Evolutionary conservation across 345 rosid species (phyloP).

Genomic region (Heritiera littoralis): DNA sequence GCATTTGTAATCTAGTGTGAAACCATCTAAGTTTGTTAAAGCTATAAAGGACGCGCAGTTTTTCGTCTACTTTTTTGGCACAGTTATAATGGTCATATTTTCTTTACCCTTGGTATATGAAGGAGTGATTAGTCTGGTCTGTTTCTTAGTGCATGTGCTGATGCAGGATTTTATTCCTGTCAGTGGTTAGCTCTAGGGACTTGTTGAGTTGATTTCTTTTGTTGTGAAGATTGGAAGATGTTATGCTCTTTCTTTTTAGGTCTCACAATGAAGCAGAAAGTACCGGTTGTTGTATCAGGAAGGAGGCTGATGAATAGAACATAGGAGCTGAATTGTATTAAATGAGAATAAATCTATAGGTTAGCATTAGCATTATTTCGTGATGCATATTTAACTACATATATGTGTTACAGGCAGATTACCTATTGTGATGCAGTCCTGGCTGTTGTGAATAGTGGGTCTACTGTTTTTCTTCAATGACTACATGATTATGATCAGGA

Average conservation of each 20-base stretch:
- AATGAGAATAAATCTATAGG: conserved; percentile 5
- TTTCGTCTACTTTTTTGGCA: not conserved
- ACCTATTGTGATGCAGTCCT: not conserved
- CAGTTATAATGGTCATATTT: not conserved
- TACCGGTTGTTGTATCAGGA: not conserved
- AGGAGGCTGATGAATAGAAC: not conserved
- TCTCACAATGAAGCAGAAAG: not conserved
- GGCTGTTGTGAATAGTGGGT: not conserved
- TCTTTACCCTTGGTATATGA: not conserved
- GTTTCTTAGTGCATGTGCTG: not conserved
- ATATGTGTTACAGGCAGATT: not conserved
- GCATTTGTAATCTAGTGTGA: conserved; percentile 7
- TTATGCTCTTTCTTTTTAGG: not conserved
- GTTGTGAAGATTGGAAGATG: not conserved
- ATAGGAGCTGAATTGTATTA: not conserved
- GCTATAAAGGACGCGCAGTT: not conserved
- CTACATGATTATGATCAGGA: not conserved
- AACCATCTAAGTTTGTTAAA: not conserved
- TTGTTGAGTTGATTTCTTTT: not conserved
- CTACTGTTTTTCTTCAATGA: not conserved
- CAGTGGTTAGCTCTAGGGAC: not conserved
- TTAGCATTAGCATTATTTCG: not conserved
- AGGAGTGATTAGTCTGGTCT: not conserved
- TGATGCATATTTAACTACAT: not conserved
- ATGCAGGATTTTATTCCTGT: not conserved